Evolutionary conservation across 345 rosid species (phyloP).

Genomic region (Syzygium aromaticum): DNA sequence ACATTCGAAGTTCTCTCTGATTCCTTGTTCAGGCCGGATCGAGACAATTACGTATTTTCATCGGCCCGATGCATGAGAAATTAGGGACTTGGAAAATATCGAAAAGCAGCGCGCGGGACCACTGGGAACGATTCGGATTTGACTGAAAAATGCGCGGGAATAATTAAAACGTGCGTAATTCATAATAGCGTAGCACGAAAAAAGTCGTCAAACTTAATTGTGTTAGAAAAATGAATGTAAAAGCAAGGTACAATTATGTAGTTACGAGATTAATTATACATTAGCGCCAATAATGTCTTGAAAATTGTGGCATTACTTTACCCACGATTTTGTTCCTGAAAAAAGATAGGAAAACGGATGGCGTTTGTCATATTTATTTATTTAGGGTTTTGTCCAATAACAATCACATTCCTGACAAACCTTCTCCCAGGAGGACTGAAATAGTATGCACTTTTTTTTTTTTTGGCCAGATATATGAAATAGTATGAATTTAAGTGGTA

Average conservation of each 20-base stretch:
- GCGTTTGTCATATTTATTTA: background rate
- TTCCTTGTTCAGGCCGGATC: background rate
- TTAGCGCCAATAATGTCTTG: background rate
- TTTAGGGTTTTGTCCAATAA: background rate
- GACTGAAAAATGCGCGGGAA: accelerated
- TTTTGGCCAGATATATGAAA: no score
- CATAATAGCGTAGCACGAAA: background rate
- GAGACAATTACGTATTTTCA: accelerated
- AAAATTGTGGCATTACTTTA: background rate
- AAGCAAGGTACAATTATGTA: background rate
- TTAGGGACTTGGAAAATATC: background rate
- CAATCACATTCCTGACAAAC: background rate
- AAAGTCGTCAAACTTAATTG: background rate
- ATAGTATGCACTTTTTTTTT: no score
- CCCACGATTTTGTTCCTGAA: background rate
- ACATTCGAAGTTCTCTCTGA: background rate
- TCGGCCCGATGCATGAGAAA: accelerated
- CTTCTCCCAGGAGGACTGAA: background rate
- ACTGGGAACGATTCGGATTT: background rate
- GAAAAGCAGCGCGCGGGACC: accelerated
- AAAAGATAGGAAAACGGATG: background rate
- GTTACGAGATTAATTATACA: background rate
- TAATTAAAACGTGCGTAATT: background rate
- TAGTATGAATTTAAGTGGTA: background rate
- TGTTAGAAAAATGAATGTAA: background rate